These are phyloP conservation scores for Russula olivacea DNA, from an alignment of 768 basidiomycete species.

Conservation along the genomic window DNA sequence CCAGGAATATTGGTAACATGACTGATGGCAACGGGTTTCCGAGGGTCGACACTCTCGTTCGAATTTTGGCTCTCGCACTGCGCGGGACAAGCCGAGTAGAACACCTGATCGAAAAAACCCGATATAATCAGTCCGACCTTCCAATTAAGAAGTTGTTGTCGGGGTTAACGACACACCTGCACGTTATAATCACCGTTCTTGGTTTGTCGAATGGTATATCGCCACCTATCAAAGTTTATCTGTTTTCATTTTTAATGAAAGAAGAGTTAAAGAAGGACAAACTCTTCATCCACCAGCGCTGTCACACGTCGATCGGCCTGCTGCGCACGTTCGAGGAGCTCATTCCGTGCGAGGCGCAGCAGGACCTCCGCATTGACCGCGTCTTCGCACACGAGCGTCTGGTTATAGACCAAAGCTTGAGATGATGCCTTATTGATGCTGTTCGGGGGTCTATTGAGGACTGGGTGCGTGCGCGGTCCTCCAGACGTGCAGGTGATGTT, in stretches of 20 bases:
- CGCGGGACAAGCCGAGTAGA: constrained; percentile 55
- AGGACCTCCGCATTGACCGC: constrained; percentile 20
- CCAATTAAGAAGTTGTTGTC: background rate
- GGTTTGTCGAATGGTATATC: constrained; percentile 50
- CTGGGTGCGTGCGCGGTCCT: constrained; percentile 13
- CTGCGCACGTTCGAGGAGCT: constrained; percentile 48
- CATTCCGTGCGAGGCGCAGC: constrained; percentile 17
- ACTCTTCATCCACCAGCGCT: constrained; percentile 66
- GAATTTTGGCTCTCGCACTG: constrained; percentile 36
- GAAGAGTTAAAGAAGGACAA: constrained; percentile 31
- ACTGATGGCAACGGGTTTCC: constrained; percentile 56
- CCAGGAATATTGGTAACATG: constrained; percentile 59
- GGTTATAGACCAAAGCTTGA: constrained; percentile 5
- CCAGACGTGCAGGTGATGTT: constrained; percentile 13
- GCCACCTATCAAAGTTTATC: constrained; percentile 45
- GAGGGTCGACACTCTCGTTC: constrained; percentile 41
- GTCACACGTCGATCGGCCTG: constrained; percentile 48
- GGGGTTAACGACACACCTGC: constrained; percentile 39
- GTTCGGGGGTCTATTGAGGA: background rate
- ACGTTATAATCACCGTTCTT: constrained; percentile 57
- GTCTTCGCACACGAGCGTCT: constrained; percentile 15
- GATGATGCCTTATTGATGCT: background rate
- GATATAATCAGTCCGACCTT: background rate
- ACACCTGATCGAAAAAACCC: constrained; percentile 39
- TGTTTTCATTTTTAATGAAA: background rate